A percentile compares a stretch with the other conserved stretches of the same genome.
phyloP scores from a whole-genome alignment of 2,329 filamentous ascomycete species.

The Fusarium sp. region DNA sequence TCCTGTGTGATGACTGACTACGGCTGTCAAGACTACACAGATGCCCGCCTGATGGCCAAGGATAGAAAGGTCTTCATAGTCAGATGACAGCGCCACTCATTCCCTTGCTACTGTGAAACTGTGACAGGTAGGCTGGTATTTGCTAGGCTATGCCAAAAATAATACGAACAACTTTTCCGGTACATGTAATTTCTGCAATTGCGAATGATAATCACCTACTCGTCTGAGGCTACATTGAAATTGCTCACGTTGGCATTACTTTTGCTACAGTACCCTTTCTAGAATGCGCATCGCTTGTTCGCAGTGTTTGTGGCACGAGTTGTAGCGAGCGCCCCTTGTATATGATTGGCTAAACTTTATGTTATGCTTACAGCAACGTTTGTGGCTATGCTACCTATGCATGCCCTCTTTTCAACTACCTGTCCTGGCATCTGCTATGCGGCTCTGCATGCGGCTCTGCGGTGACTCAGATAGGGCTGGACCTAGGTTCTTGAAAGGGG shows the following conservation, averaged over 20 bases:
- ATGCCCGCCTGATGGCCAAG: neutral
- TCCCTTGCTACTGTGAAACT: neutral
- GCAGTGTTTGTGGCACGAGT: neutral
- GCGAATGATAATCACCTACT: neutral
- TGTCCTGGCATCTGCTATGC: neutral
- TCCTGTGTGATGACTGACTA: neutral
- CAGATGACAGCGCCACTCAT: too few relatives aligned
- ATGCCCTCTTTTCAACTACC: too few relatives aligned
- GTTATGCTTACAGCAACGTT: neutral
- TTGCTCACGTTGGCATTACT: constrained; percentile 8
- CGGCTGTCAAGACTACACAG: neutral
- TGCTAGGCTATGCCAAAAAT: neutral
- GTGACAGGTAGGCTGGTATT: neutral
- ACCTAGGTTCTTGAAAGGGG: constrained; percentile 1
- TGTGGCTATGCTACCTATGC: neutral
- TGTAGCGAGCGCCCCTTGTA: neutral
- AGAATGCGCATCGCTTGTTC: neutral
- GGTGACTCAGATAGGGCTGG: neutral
- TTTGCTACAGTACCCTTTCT: neutral
- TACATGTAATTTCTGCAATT: neutral
- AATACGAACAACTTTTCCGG: neutral
- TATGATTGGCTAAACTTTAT: neutral
- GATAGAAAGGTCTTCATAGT: neutral
- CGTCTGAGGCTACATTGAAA: neutral
- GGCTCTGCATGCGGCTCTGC: neutral